Evolutionary conservation across 805 yeast genomes (phyloP).

Genomic region (Barnettozyma pratensis): DNA sequence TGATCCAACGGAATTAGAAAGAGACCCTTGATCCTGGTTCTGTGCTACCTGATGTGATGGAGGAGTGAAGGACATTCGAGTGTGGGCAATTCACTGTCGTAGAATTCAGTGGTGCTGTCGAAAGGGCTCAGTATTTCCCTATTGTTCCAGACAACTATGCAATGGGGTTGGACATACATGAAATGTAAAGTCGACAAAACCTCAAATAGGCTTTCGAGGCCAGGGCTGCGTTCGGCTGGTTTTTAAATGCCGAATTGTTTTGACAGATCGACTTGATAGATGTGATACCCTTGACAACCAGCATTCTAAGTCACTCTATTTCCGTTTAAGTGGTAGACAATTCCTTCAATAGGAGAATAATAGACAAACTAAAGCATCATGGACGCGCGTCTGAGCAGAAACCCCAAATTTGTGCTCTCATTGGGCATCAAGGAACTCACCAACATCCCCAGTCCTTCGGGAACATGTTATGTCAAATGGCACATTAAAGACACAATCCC

Average conservation of each 20-base stretch:
- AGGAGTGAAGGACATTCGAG: neutral
- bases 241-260: too few relatives aligned
- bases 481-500: constrained; percentile 42
- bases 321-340: too few relatives aligned
- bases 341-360: neutral
- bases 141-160: neutral
- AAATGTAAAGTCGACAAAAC: neutral
- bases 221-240: too few relatives aligned
- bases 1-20: constrained; percentile 6
- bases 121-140: too few relatives aligned
- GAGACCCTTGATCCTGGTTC: neutral
- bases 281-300: too few relatives aligned
- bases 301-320: too few relatives aligned
- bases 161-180: neutral
- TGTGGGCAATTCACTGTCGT: too few relatives aligned
- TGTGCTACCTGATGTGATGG: neutral
- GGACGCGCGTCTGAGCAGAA: constrained; percentile 23
- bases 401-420: constrained; percentile 59
- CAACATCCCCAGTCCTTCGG: constrained; percentile 80
- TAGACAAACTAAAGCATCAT: neutral
- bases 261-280: too few relatives aligned
- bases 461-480: constrained; percentile 63
- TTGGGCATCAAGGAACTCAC: constrained; percentile 62
- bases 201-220: too few relatives aligned
- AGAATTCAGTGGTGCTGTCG: too few relatives aligned